Base-by-base conservation (phyloP, 805 yeast genomes). In the Deakozyma indianensis region DNA sequence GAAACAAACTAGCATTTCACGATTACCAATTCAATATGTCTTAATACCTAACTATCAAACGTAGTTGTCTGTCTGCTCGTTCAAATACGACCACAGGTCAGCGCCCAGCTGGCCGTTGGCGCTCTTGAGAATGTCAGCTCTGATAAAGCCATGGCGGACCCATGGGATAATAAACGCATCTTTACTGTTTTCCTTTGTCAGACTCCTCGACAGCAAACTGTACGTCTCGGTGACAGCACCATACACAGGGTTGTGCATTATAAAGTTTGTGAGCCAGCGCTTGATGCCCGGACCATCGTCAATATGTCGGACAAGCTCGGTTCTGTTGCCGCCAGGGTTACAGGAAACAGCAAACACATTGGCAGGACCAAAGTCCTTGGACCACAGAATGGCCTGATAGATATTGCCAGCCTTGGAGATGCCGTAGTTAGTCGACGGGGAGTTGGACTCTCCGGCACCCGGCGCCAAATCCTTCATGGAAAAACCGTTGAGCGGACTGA, bases 141-240 rank as follows among this genome's bases (percentile, higher is more conserved):
- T 54, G n/a, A 58, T 43, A 5, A 42, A 41, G 18, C 67, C 67
- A 18, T 60, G 51, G 3, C 51, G 42, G 0, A 73, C 73, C 61
- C 65, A 68, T 3, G 73, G 67, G 15, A 58, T 56, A 20, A 66
- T 52, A 47, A 59, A 66, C n/a, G 51, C 54, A 0, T 68, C 69
- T 4, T 14, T 14, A 21, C 57, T 55, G 14, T 63, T 56, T 32
- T 51, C 53, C 0, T 53, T 21, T 1, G 60, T 61, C 15, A 69
- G 47, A 11, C 58, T 55, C 3, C 72, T 70, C 24, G 53, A 50
- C 42, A 69, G 55, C 1, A 66, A 65, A 3, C 63, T 70, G 50
- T 54, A 68, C 23, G 67, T 51, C 47, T 65, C 72, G 3, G 73
- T 56, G 46, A 66, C 65, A 2, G 73, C 69, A 18, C 73, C 74